A percentile compares a stretch with the other conserved stretches of the same genome.
phyloP scores from a whole-genome alignment of 2,329 filamentous ascomycete genomes.

The Pseudogymnoascus sp. region DNA sequence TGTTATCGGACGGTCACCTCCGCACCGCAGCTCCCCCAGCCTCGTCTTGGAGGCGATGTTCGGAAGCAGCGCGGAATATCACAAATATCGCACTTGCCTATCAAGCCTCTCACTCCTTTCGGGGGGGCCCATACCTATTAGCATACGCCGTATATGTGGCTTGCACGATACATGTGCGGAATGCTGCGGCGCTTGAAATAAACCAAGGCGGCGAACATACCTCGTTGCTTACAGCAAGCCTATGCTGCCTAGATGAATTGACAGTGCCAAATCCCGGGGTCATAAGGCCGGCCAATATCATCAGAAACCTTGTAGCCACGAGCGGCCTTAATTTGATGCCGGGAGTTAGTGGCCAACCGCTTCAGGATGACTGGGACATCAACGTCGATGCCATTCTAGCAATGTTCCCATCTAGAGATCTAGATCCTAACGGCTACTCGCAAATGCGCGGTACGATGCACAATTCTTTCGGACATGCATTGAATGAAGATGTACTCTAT shows the following conservation, averaged over 20 bases:
- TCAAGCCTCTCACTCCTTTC: constrained; percentile 33
- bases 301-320: not conserved
- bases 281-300: constrained; percentile 14
- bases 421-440: no score
- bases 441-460: no score
- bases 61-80: constrained; percentile 31
- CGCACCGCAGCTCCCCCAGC: constrained; percentile 22
- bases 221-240: constrained; percentile 23
- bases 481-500: no score
- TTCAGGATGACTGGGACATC: no score
- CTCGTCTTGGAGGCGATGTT: constrained; percentile 29
- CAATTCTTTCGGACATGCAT: no score
- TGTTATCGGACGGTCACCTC: constrained; percentile 30
- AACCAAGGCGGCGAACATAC: constrained; percentile 21
- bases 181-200: constrained; percentile 26
- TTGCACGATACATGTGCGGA: constrained; percentile 35
- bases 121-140: constrained; percentile 35
- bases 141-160: constrained; percentile 37
- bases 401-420: no score
- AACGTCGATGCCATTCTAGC: no score
- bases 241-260: constrained; percentile 30
- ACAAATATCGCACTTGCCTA: constrained; percentile 32
- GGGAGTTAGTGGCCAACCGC: no score
- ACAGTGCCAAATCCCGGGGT: constrained; percentile 25
- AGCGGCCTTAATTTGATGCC: no score